Conservation (phyloP, 768 basidiomycete genomes). For the Agrocybe chaxingu region DNA sequence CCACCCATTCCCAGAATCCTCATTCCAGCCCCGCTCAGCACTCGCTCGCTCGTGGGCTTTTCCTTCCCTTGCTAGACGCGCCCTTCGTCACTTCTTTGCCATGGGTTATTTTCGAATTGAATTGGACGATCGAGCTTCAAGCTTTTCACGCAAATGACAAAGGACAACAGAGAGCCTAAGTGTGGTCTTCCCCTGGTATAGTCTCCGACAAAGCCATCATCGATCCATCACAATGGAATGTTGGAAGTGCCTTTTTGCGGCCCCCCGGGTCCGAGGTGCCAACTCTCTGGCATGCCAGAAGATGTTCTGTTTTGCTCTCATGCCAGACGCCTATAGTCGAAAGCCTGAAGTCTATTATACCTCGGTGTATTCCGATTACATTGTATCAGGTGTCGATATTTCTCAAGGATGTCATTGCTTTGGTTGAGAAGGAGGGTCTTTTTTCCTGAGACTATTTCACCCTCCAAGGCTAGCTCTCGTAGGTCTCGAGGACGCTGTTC, state of each 20-base stretch:
- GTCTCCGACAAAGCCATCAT: slow-evolving; percentile 14
- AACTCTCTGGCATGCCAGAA: no score
- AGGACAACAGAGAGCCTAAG: no score
- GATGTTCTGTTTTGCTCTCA: no score
- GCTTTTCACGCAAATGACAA: slow-evolving; percentile 1
- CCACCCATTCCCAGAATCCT: neutral
- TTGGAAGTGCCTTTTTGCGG: neutral
- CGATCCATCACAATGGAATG: neutral
- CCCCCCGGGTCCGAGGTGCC: neutral
- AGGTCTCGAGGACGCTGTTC: no score
- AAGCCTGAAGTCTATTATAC: no score
- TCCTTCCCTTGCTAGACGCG: slow-evolving; percentile 1
- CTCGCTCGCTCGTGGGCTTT: neutral
- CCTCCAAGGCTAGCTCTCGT: no score
- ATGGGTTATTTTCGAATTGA: neutral
- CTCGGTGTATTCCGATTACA: no score
- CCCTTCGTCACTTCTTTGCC: neutral
- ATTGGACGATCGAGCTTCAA: neutral
- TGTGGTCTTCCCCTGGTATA: neutral
- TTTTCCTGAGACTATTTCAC: no score
- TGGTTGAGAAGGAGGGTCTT: no score
- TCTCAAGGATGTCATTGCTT: no score
- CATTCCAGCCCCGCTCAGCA: no score
- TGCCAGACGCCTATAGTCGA: slow-evolving; percentile 1
- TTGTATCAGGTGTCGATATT: no score